A percentile compares a stretch with the other conserved stretches of the same genome.
Conservation (phyloP, 345 rosid species). For the Alliaria petiolata region DNA sequence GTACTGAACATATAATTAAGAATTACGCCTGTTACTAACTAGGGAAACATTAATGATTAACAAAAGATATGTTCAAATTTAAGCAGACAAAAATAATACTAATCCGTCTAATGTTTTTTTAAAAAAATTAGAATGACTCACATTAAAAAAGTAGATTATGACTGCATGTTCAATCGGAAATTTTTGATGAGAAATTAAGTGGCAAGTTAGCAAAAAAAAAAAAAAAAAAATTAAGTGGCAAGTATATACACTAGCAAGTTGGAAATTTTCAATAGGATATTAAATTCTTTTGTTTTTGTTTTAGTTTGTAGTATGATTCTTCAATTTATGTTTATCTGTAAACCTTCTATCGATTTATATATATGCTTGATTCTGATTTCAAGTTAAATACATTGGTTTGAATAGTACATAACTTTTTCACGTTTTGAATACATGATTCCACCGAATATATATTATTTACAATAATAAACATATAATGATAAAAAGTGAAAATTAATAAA, state of each 20-base stretch:
- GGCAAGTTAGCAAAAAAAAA: too few species aligned
- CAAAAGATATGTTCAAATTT: slow-evolving; percentile 11
- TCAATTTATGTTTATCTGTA: background rate
- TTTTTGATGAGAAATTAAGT: background rate
- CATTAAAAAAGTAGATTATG: background rate
- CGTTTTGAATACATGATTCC: too few species aligned
- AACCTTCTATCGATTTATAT: background rate
- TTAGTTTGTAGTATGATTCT: background rate
- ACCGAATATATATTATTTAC: too few species aligned
- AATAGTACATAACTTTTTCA: too few species aligned
- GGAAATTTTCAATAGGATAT: background rate
- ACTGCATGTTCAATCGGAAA: background rate
- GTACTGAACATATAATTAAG: slow-evolving; percentile 9
- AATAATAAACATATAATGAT: too few species aligned
- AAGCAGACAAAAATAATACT: background rate
- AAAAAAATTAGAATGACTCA: background rate
- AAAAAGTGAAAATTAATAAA: too few species aligned
- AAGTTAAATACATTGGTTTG: background rate
- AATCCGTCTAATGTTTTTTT: background rate
- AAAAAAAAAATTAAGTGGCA: too few species aligned
- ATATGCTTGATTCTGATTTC: background rate
- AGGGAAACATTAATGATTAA: slow-evolving; percentile 29
- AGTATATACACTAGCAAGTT: background rate
- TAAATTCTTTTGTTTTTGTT: background rate
- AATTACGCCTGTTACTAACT: slow-evolving; percentile 4